Percentiles rank a stretch among this genome's conserved stretches.
Evolutionary conservation across 2,329 filamentous ascomycete genomes (phyloP).

Genomic region (Colletotrichum tropicale): DNA sequence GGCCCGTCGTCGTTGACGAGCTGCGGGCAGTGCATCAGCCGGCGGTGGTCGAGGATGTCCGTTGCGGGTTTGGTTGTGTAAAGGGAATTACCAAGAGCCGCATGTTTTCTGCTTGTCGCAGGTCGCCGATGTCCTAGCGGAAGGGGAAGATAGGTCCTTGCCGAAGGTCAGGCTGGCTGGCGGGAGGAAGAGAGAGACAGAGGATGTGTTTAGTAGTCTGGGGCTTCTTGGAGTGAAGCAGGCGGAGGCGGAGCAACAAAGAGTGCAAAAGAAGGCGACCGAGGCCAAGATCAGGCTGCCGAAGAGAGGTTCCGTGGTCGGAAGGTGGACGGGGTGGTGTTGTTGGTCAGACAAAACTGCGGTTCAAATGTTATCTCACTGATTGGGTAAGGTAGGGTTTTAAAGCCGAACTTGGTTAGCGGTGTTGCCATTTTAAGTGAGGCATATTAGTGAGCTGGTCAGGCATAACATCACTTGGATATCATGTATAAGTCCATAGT

Average conservation of each 20-base stretch:
- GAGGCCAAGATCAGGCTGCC: slow-evolving; percentile 1
- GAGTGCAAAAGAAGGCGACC: background rate
- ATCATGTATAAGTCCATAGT: background rate
- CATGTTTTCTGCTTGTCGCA: background rate
- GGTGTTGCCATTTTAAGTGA: background rate
- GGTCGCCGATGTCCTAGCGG: slow-evolving; percentile 1
- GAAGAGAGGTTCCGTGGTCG: background rate
- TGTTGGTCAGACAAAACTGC: background rate
- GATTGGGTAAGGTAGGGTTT: background rate
- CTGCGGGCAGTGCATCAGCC: slow-evolving; percentile 10
- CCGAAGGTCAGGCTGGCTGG: background rate
- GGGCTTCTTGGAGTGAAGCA: background rate
- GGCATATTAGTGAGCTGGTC: background rate
- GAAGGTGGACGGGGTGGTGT: background rate
- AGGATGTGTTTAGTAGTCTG: background rate
- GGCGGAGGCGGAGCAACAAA: background rate
- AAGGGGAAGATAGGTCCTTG: background rate
- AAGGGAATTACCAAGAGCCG: slow-evolving; percentile 16
- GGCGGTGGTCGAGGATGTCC: background rate
- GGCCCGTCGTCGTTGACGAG: slow-evolving; percentile 63
- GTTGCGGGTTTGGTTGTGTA: background rate
- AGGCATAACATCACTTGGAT: background rate
- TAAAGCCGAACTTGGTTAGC: background rate
- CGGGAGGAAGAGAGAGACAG: background rate
- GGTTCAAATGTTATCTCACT: background rate